Conservation (phyloP, 495 filamentous ascomycete species). For the Entonaema liquescens region DNA sequence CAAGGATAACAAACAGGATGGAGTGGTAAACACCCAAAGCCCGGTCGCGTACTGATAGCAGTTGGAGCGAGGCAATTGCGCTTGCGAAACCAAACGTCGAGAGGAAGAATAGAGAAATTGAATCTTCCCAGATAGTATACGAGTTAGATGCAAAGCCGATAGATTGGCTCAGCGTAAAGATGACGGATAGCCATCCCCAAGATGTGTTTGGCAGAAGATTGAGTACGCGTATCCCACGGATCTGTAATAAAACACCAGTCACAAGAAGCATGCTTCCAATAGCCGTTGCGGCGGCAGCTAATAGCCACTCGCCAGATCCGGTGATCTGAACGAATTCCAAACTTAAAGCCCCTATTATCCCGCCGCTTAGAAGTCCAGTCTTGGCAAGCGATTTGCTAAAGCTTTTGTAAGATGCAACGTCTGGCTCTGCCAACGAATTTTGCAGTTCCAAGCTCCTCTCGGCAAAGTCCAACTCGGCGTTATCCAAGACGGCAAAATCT, state of each 20-base stretch:
- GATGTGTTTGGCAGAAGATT: constrained; percentile 77
- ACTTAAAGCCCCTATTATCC: constrained; percentile 38
- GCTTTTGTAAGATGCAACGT: constrained; percentile 41
- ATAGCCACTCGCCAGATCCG: constrained; percentile 51
- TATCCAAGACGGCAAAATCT: constrained; percentile 53
- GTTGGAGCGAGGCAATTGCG: constrained; percentile 76
- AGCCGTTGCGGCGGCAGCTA: constrained; percentile 58
- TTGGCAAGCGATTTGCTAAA: constrained; percentile 49
- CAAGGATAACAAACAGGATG: constrained; percentile 80
- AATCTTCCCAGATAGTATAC: constrained; percentile 99
- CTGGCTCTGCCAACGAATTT: constrained; percentile 42
- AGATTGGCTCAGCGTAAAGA: constrained; percentile 84
- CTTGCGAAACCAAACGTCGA: constrained; percentile 81
- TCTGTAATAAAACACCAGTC: constrained; percentile 61
- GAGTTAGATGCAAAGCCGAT: constrained; percentile 96
- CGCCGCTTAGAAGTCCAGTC: constrained; percentile 46
- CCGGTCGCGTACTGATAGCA: constrained; percentile 67
- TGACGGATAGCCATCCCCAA: constrained; percentile 85
- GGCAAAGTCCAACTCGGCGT: constrained; percentile 54
- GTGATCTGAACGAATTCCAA: constrained; percentile 33
- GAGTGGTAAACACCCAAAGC: constrained; percentile 84
- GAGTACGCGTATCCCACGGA: constrained; percentile 55
- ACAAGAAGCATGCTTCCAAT: constrained; percentile 71
- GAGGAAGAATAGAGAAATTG: constrained; percentile 91
- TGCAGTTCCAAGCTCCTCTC: constrained; percentile 55